Base-by-base conservation (phyloP, 352 stramenopile species). In the Chrysophaeum taylorii region DNA sequence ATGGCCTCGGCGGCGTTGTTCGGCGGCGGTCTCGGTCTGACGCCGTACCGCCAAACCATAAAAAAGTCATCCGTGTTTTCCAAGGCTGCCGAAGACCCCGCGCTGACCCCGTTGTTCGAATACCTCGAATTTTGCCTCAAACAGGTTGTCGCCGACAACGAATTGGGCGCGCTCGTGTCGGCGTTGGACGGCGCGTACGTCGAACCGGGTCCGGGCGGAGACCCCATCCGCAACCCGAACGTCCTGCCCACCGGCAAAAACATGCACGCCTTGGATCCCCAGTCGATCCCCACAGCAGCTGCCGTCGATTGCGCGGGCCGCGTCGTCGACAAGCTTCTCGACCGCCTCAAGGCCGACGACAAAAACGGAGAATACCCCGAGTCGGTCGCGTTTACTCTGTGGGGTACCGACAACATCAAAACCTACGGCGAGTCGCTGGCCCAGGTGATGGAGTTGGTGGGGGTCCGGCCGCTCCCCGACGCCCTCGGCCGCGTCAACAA, bases 401-500 rank as follows among this genome's bases (percentile, higher is more conserved):
- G 86, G 86, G 86, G 86, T 77, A 92, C 86, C 72, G 86, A 92
- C 76, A 92, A 92, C 78, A 92, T 92, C 75, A 92, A 92, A 79
- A 92, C 86, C 5, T 92, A 92, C 76, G 86, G 86, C 76, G 83
- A 92, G 63, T 90, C 83, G 29, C 74, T 91, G 7, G 86, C 84
- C 1, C 85, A 92, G 73, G 86, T 92, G 16, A 76, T 92, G 45
- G 82, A 81, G 29, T 79, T 92, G 66, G 81, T 86, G 27, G 86
- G 86, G 74, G 85, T 92, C 2, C 75, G 83, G 16, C 86, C 86
- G 25, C 80, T 92, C 67, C 48, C 86, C 70, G 86, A 92, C 73
- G 88, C 83, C 23, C 80, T 92, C 70, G 86, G 86, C 43, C 83
- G 86, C 71, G 86, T 92, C 25, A 92, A 92, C 78, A 92, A 92